These are phyloP conservation scores for Pichia sp. DNA, from an alignment of 1,139 yeast genomes.

Conservation along the genomic window DNA sequence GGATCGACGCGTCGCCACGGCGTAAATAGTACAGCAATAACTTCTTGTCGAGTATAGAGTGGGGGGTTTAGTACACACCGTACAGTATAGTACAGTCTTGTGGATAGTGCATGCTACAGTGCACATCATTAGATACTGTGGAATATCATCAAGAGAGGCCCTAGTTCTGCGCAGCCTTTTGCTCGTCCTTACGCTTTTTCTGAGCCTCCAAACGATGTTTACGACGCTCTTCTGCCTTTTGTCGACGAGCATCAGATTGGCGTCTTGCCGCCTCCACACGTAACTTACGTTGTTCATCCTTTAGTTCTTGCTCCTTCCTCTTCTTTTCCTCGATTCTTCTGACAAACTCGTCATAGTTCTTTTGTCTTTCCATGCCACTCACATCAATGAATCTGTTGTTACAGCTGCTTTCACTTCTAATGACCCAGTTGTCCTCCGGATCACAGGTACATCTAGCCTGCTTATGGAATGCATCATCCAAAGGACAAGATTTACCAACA, in stretches of 20 bases:
- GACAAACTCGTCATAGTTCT: constrained; percentile 17
- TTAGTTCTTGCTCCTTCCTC: constrained; percentile 10
- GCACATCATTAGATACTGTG: too few species aligned
- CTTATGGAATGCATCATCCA: constrained; percentile 34
- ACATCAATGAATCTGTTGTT: constrained; percentile 20
- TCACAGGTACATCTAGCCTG: constrained; percentile 45
- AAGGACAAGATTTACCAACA: constrained; percentile 50
- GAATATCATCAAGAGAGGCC: too few species aligned
- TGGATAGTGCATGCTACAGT: too few species aligned
- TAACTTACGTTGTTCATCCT: constrained; percentile 13
- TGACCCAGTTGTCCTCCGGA: constrained; percentile 35
- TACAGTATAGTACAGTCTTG: too few species aligned
- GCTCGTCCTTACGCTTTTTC: too few species aligned
- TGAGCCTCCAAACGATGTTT: constrained; percentile 8
- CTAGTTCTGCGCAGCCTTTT: too few species aligned
- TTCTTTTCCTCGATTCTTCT: constrained; percentile 9
- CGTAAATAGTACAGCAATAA: too few species aligned
- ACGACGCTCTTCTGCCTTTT: constrained; percentile 22
- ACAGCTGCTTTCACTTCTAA: constrained; percentile 27
- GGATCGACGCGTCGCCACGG: too few species aligned
- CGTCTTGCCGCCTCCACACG: constrained; percentile 19
- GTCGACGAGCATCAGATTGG: constrained; percentile 20
- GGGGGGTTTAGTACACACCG: too few species aligned
- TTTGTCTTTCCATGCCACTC: too few species aligned
- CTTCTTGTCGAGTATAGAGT: too few species aligned